These are phyloP conservation scores for Urtica urens DNA, from an alignment of 306 rosid genomes.

Conservation along the genomic window DNA sequence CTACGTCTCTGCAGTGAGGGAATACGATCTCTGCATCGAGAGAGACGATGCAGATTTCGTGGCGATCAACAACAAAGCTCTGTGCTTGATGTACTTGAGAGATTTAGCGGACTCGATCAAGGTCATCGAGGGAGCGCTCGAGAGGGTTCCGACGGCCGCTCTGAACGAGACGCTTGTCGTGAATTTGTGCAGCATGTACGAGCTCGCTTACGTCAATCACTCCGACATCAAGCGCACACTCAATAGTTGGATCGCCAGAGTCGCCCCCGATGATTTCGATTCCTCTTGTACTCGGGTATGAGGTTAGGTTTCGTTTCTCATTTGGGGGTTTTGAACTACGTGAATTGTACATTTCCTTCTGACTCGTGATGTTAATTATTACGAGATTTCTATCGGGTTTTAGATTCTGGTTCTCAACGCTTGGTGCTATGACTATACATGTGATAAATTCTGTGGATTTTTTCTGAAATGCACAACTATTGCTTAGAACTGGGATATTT, in stretches of 20 bases:
- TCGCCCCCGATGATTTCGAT: slow-evolving; percentile 95
- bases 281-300: slow-evolving; percentile 61
- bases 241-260: slow-evolving; percentile 86
- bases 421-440: too few relatives aligned
- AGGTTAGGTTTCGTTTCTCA: too few relatives aligned
- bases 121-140: slow-evolving; percentile 77
- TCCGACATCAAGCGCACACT: slow-evolving; percentile 79
- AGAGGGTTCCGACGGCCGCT: slow-evolving; percentile 79
- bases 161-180: slow-evolving; percentile 73
- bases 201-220: slow-evolving; percentile 89
- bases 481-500: too few relatives aligned
- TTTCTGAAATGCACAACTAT: too few relatives aligned
- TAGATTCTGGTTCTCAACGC: too few relatives aligned
- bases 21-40: slow-evolving; percentile 78
- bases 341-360: too few relatives aligned
- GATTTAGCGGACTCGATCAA: slow-evolving; percentile 91
- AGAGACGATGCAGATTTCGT: slow-evolving; percentile 55
- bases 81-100: slow-evolving; percentile 87
- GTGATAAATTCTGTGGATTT: too few relatives aligned
- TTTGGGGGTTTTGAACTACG: too few relatives aligned
- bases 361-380: too few relatives aligned
- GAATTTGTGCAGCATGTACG: slow-evolving; percentile 93
- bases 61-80: slow-evolving; percentile 73
- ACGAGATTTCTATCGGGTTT: too few relatives aligned
- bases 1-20: slow-evolving; percentile 87